phyloP scores from a whole-genome alignment of 139 green algal genomes.

The Desmodesmus armatus region DNA sequence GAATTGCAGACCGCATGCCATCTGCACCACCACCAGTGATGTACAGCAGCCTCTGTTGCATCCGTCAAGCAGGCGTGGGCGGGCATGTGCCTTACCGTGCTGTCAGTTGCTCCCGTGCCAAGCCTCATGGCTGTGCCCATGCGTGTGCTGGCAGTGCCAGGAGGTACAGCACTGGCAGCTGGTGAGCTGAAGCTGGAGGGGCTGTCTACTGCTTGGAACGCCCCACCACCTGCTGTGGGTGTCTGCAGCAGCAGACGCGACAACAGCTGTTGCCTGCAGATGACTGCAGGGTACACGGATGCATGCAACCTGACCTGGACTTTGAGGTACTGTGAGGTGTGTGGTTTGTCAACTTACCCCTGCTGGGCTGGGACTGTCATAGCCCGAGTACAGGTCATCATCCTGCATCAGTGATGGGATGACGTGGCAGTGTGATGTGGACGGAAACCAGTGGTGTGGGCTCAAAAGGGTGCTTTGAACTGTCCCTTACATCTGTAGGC shows the following conservation, averaged over 20 bases:
- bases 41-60: not conserved
- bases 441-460: no score
- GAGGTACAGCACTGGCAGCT: not conserved
- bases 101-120: slow-evolving; percentile 44
- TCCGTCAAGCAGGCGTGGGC: no score
- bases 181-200: not conserved
- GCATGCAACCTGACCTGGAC: not conserved
- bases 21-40: not conserved
- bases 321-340: no score
- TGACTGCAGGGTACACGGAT: no score
- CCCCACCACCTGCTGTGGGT: not conserved
- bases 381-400: slow-evolving; percentile 75
- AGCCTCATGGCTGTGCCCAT: slow-evolving; percentile 49
- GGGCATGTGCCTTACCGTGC: not conserved
- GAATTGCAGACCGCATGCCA: no score
- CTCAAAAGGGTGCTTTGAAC: no score
- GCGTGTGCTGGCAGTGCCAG: slow-evolving; percentile 22
- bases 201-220: slow-evolving; percentile 17
- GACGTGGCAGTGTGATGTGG: no score
- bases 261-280: not conserved
- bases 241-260: not conserved
- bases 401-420: no score
- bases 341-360: not conserved
- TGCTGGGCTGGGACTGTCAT: slow-evolving; percentile 55
- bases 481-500: no score